Conservation (phyloP, 768 basidiomycete species). For the Mycena sanguinolenta region DNA sequence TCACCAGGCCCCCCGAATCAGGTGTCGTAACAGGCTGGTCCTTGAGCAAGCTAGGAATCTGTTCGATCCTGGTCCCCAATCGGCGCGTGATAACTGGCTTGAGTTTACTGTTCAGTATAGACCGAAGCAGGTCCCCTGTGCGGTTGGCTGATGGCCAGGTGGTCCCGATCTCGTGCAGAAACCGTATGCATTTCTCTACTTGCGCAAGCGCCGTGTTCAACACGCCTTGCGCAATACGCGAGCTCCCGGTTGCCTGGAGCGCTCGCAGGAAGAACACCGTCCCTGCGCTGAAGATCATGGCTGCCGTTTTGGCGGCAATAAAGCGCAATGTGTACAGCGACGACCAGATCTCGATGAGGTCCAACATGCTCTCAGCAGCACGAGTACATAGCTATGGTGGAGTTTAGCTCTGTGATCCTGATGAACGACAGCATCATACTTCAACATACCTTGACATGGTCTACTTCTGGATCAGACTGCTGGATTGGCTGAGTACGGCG, state of each 20-base stretch:
- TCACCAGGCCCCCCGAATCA: no score
- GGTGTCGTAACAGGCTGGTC: no score
- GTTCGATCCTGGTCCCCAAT: conserved; percentile 1
- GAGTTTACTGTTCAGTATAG: conserved; percentile 11
- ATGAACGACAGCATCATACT: no score
- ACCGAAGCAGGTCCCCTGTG: conserved; percentile 12
- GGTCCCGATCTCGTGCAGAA: conserved; percentile 17
- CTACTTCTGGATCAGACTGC: conserved; percentile 19
- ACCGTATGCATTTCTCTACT: conserved; percentile 24
- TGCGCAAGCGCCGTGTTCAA: conserved; percentile 31
- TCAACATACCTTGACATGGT: conserved; percentile 35
- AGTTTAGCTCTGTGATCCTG: no score
- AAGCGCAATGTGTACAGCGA: conserved; percentile 52
- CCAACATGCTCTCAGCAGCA: conserved; percentile 42
- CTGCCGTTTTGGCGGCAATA: conserved; percentile 50
- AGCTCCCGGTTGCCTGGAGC: conserved; percentile 44
- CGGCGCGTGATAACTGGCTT: conserved; percentile 24
- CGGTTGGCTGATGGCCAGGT: conserved; percentile 20
- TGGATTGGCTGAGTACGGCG: conserved; percentile 16
- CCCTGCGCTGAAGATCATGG: conserved; percentile 54
- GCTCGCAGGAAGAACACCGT: conserved; percentile 54
- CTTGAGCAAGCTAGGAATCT: not conserved
- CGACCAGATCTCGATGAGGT: conserved; percentile 49
- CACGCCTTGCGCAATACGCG: conserved; percentile 27
- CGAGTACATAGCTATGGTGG: conserved; percentile 47